A percentile compares a stretch with the other conserved stretches of the same genome.
These are phyloP conservation scores for Fusarium sp. DNA, from an alignment of 2,329 filamentous ascomycete species.

Conservation along the genomic window DNA sequence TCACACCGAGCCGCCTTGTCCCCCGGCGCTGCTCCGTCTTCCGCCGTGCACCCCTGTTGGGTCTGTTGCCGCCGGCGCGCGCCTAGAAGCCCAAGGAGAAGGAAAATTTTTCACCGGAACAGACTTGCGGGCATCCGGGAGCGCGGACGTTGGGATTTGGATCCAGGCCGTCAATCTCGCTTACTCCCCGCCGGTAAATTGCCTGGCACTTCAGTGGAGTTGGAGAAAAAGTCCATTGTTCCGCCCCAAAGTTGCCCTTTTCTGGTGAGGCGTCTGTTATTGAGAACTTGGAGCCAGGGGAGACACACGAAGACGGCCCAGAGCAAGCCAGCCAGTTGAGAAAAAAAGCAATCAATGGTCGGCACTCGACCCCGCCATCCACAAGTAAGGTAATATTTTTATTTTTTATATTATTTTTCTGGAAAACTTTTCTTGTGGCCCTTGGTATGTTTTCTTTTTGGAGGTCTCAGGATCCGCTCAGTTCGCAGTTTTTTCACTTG, in stretches of 20 bases:
- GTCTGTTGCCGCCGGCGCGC: constrained; percentile 45
- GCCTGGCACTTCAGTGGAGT: constrained; percentile 45
- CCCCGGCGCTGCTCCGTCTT: constrained; percentile 13
- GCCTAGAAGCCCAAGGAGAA: constrained; percentile 47
- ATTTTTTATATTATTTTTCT: constrained; percentile 15
- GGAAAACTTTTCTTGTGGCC: constrained; percentile 28
- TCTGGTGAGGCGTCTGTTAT: constrained; percentile 35
- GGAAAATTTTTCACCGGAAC: constrained; percentile 49
- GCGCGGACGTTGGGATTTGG: constrained; percentile 44
- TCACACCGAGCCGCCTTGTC: constrained; percentile 45
- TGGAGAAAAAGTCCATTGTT: constrained; percentile 20
- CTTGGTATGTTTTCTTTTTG: constrained; percentile 10
- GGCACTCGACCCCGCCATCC: constrained; percentile 29
- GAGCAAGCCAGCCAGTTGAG: constrained; percentile 10
- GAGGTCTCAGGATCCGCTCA: constrained; percentile 20
- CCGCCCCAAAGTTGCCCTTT: constrained; percentile 28
- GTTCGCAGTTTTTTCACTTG: constrained; percentile 13
- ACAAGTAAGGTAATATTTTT: constrained; percentile 14
- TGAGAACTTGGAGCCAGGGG: constrained; percentile 29
- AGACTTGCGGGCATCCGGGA: constrained; percentile 44
- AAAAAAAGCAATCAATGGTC: constrained; percentile 21
- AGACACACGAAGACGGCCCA: constrained; percentile 9
- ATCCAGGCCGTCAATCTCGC: constrained; percentile 52
- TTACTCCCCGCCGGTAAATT: constrained; percentile 51
- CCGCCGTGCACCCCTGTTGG: constrained; percentile 32